A percentile compares a stretch with the other conserved stretches of the same genome.
These are phyloP conservation scores for Aspergillus sp. DNA, from an alignment of 2,329 filamentous ascomycete genomes.

Conservation along the genomic window DNA sequence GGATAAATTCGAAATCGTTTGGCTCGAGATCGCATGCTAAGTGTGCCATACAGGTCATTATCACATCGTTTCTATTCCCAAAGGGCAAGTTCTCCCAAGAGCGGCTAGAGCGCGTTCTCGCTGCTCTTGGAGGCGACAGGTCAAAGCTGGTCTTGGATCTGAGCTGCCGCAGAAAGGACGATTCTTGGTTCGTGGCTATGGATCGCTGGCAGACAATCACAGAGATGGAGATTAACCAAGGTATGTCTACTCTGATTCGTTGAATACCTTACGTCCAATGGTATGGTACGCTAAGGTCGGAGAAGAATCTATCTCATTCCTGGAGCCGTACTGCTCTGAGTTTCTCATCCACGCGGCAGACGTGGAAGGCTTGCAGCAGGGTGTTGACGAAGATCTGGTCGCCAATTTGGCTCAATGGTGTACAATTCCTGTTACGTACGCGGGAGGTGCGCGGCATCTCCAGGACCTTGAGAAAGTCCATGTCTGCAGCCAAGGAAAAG, in stretches of 20 bases:
- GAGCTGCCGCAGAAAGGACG: conserved; percentile 71
- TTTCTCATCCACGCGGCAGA: conserved; percentile 97
- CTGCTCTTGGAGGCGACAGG: conserved; percentile 65
- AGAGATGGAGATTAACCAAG: conserved; percentile 85
- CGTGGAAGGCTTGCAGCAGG: conserved; percentile 86
- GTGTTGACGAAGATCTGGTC: conserved; percentile 83
- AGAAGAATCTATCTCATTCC: conserved; percentile 66
- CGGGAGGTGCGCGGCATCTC: conserved; percentile 79
- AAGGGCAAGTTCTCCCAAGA: conserved; percentile 71
- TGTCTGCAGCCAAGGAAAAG: conserved; percentile 66
- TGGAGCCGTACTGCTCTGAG: conserved; percentile 91
- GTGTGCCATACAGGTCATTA: conserved; percentile 65
- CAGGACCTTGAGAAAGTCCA: conserved; percentile 79
- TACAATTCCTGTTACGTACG: conserved; percentile 88
- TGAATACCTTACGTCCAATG: background rate
- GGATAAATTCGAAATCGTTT: conserved; percentile 23
- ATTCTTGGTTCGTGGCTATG: conserved; percentile 94
- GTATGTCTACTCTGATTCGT: conserved; percentile 42
- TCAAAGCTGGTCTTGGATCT: conserved; percentile 87
- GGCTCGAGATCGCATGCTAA: background rate
- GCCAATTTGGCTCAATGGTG: conserved; percentile 74
- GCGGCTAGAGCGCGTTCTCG: conserved; percentile 66
- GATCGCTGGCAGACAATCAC: conserved; percentile 99
- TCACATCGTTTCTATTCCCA: conserved; percentile 93
- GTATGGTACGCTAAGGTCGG: conserved; percentile 6